Evolutionary conservation across 2,329 filamentous ascomycete species (phyloP), one percentile per base, ranked within the genome.

Genomic region (Clarireedia hainanense): DNA sequence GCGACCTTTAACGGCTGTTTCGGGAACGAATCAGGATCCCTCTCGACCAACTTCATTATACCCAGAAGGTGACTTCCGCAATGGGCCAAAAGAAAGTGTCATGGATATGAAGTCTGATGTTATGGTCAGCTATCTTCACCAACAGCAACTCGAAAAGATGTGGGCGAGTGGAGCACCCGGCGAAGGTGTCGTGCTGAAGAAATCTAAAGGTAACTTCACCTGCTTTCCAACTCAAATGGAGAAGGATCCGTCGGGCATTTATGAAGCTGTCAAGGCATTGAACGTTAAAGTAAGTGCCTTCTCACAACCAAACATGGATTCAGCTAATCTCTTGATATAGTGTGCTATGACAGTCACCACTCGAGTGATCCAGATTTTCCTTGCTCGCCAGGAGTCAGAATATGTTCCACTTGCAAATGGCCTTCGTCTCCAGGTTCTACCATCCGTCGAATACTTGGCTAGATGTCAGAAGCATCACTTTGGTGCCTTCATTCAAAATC

Each of bases 261-360:
- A 74, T 63, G 73, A 79, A 43, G 73, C 76, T 30, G 68, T 80
- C 12, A 63, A 71, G 52, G 65, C 68, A 17, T 66, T 83, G 58
- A 83, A 83, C 59, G 78, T 82, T 55, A 72, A 73, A 65, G 79
- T 80, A 72, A 61, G 74, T 69, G 15, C 14, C 6, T 40, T 6
- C 17, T 40, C 37, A 15, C 6, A 15, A 40, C 17, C 14, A 1
- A n/a, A 17, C 15, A 2, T n/a, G 14, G 17, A 9, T 40, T 48
- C 17, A 47, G 20, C 24, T 55, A 45, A 55, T 14, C 20, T 17
- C 17, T 15, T 15, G 40, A 12, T 20, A 10, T 39, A 85, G 80
- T 81, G 78, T 63, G 83, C 83, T 50, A 84, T 87, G 78, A 88
- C 84, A 3, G 75, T 86, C 60, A 84, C 81, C 65, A 86, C 83